Evolutionary conservation across 2,329 filamentous ascomycete species (phyloP).

Genomic region (Paraphoma sp.): DNA sequence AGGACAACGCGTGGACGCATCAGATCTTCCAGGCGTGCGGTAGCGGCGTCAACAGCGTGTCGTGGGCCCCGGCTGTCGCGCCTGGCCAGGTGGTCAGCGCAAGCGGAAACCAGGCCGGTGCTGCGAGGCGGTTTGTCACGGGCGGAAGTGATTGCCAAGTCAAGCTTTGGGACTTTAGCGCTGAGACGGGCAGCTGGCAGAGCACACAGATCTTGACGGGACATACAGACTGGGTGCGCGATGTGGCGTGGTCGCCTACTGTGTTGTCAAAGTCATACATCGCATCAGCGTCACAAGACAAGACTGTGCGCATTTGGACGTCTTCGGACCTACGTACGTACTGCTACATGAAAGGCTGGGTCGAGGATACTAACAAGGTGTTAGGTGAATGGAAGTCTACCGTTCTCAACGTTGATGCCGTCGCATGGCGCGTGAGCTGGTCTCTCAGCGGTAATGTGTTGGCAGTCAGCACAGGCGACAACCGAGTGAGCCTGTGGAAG

Average conservation of each 20-base stretch:
- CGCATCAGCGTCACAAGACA: constrained; percentile 92
- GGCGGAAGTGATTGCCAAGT: constrained; percentile 93
- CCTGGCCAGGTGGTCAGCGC: constrained; percentile 83
- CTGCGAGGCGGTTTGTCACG: constrained; percentile 86
- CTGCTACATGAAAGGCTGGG: not conserved
- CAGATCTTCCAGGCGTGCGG: constrained; percentile 90
- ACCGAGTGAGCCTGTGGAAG: constrained; percentile 98
- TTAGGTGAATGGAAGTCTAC: constrained; percentile 81
- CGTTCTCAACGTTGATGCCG: constrained; percentile 83
- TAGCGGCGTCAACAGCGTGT: constrained; percentile 93
- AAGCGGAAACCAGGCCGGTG: constrained; percentile 60
- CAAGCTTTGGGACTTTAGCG: constrained; percentile 85
- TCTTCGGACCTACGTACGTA: constrained; percentile 48
- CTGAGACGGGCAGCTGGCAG: constrained; percentile 61
- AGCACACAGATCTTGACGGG: constrained; percentile 68
- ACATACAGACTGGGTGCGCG: constrained; percentile 95
- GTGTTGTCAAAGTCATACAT: constrained; percentile 97
- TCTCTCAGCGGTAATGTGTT: constrained; percentile 95
- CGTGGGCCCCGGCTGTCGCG: constrained; percentile 86
- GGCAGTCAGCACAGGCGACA: constrained; percentile 91
- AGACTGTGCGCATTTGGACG: constrained; percentile 98
- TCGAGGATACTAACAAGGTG: constrained; percentile 52
- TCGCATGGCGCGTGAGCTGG: constrained; percentile 97
- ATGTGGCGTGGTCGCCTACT: constrained; percentile 96
- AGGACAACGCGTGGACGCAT: constrained; percentile 92